phyloP scores from a whole-genome alignment of 805 yeast species.

The Candida parachauliodes region DNA sequence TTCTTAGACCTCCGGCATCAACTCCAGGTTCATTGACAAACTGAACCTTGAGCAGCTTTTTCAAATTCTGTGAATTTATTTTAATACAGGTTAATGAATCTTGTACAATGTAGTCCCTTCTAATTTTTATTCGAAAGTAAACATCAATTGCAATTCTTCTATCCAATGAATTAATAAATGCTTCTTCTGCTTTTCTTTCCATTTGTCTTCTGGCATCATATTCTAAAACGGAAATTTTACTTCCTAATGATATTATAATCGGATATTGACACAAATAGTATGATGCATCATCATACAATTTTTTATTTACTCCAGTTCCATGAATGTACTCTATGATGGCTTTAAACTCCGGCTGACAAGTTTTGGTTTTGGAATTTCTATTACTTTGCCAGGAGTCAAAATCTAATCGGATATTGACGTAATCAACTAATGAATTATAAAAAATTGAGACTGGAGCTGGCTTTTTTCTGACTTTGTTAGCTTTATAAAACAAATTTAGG shows the following conservation, averaged over 20 bases:
- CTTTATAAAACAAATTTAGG: slow-evolving; percentile 51
- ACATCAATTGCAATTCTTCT: slow-evolving; percentile 61
- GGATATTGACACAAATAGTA: slow-evolving; percentile 82
- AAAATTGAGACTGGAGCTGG: slow-evolving; percentile 42
- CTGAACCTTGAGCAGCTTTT: slow-evolving; percentile 73
- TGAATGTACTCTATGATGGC: slow-evolving; percentile 47
- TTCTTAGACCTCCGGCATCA: slow-evolving; percentile 92
- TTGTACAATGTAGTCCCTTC: slow-evolving; percentile 61
- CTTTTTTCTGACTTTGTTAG: slow-evolving; percentile 39
- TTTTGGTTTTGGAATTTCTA: slow-evolving; percentile 15
- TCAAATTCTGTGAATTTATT: slow-evolving; percentile 53
- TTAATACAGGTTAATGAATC: slow-evolving; percentile 72
- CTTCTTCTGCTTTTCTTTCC: slow-evolving; percentile 87
- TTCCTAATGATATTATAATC: slow-evolving; percentile 73
- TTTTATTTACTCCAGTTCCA: slow-evolving; percentile 30
- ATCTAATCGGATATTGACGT: slow-evolving; percentile 70
- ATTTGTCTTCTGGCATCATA: slow-evolving; percentile 76
- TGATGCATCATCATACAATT: slow-evolving; percentile 20
- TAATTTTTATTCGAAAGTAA: slow-evolving; percentile 61
- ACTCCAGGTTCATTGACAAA: slow-evolving; percentile 88
- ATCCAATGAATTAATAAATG: slow-evolving; percentile 72
- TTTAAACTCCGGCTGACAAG: slow-evolving; percentile 29
- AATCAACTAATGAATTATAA: slow-evolving; percentile 81
- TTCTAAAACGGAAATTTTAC: slow-evolving; percentile 76
- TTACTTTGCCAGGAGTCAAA: slow-evolving; percentile 78